These are phyloP conservation scores for Pythium grandisporangium DNA, from an alignment of 352 stramenopile species.

Conservation along the genomic window DNA sequence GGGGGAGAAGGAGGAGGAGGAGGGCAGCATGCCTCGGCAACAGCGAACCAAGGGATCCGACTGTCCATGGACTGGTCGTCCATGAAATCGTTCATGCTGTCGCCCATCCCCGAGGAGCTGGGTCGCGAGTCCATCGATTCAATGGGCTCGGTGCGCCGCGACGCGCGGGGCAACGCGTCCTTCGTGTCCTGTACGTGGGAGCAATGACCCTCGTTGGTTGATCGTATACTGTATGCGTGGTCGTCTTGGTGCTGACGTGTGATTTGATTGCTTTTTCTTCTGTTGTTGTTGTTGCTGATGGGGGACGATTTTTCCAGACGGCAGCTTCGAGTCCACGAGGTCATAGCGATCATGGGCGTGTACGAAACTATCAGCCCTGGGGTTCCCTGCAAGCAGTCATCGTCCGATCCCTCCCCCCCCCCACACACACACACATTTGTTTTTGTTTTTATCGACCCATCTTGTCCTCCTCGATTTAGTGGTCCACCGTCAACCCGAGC, in stretches of 20 bases:
- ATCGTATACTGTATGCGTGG: too few relatives aligned
- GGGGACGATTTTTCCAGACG: conserved; percentile 8
- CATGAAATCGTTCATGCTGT: conserved; percentile 47
- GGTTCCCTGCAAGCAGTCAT: too few relatives aligned
- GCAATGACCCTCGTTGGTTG: not conserved
- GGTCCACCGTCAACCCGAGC: conserved; percentile 2
- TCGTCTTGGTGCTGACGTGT: conserved; percentile 1
- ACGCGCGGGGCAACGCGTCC: conserved; percentile 1
- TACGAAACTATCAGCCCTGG: too few relatives aligned
- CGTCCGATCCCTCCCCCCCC: too few relatives aligned
- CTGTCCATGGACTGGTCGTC: conserved; percentile 38
- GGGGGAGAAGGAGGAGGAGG: too few relatives aligned
- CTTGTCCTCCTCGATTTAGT: not conserved
- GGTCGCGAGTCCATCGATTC: conserved; percentile 19
- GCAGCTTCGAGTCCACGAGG: conserved; percentile 9
- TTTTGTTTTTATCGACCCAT: not conserved
- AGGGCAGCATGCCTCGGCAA: too few relatives aligned
- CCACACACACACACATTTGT: too few relatives aligned
- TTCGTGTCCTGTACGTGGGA: conserved; percentile 11
- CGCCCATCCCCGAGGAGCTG: conserved; percentile 58
- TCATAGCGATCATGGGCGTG: too few relatives aligned
- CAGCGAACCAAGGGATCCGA: too few relatives aligned
- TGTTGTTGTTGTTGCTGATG: too few relatives aligned
- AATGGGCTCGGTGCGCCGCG: conserved; percentile 10
- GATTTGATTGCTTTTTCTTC: not conserved